These are phyloP conservation scores for Xerocomus brunneocitrinus DNA, from an alignment of 768 basidiomycete species.

Conservation along the genomic window DNA sequence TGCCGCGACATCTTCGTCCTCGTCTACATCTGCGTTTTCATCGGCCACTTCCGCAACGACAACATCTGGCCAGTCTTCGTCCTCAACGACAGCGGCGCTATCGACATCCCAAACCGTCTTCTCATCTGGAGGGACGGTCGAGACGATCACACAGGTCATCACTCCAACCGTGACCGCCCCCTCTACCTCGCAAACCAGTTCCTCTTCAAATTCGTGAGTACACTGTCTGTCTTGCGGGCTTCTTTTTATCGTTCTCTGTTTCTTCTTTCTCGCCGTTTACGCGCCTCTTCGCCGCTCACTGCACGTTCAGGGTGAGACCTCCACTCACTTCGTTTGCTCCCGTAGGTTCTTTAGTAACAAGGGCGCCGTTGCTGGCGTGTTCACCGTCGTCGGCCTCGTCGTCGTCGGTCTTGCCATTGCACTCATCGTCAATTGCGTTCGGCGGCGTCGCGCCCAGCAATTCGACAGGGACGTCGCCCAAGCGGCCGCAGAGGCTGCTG, in stretches of 20 bases:
- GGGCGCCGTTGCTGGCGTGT: conserved; percentile 68
- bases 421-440: conserved; percentile 47
- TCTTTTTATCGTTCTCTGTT: not conserved
- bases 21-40: not conserved
- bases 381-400: conserved; percentile 65
- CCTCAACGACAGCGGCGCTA: not conserved
- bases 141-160: conserved; percentile 9
- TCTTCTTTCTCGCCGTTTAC: not conserved
- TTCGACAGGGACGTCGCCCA: conserved; percentile 74
- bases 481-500: conserved; percentile 62
- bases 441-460: conserved; percentile 57
- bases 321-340: conserved; percentile 1
- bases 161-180: not conserved
- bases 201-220: conserved; percentile 26
- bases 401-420: conserved; percentile 47
- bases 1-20: not conserved
- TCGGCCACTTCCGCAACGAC: not conserved
- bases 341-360: conserved; percentile 67
- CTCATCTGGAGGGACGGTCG: conserved; percentile 1
- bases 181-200: not conserved
- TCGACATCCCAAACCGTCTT: conserved; percentile 1
- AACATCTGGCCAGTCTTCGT: not conserved
- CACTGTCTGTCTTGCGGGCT: not conserved
- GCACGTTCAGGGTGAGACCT: not conserved
- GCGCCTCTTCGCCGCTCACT: not conserved